Evolutionary conservation across 192 early-diverging fungal genomes (phyloP), one percentile per base, ranked within the genome.

Genomic region (Endogone sp.): DNA sequence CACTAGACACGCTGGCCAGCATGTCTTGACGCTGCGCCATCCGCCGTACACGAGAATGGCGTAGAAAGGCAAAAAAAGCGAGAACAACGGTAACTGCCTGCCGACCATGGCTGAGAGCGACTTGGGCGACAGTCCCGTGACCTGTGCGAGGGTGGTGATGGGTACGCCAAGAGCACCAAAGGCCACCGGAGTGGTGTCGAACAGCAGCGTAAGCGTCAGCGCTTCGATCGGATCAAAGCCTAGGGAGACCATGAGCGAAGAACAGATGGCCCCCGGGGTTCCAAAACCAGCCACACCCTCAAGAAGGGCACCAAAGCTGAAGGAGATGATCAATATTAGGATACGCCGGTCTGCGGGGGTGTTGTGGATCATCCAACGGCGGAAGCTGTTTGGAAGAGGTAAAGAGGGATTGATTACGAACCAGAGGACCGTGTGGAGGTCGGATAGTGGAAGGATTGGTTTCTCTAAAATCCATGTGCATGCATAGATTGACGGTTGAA

Each of bases 241-340:
- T 29, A 78, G 69, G 13, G 71, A 74, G 4, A 78, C 72, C 69
- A 78, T 29, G 23, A 78, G 64, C 2, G 76, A 70, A 16, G 76
- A 78, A 37, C 76, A 78, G 60, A 78, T 78, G 24, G 76, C 76
- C 32, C 76, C 76, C 3, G 76, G 76, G 28, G 72, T 78, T 62
- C 76, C 76, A 28, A 71, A 78, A 2, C 70, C 74, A 56, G 74
- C 74, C n/a, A 76, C 74, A 67, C 74, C 67, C 61, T 68, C 67
- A 9, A 68, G 59, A 4, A 68, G 56, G 23, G 67, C 67, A 13
- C 67, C 67, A 44, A 68, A 68, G 61, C 57, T 60, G 44, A 62
- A 70, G 6, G 68, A 71, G 59, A 78, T 68, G 30, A 78, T 78
- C 29, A 78, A 60, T 11, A 78, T 44, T 23, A 78, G 27, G 10